Percentiles rank a stretch among this genome's conserved stretches.
Conservation (phyloP, 2,329 filamentous ascomycete genomes). For the Beauveria australis region DNA sequence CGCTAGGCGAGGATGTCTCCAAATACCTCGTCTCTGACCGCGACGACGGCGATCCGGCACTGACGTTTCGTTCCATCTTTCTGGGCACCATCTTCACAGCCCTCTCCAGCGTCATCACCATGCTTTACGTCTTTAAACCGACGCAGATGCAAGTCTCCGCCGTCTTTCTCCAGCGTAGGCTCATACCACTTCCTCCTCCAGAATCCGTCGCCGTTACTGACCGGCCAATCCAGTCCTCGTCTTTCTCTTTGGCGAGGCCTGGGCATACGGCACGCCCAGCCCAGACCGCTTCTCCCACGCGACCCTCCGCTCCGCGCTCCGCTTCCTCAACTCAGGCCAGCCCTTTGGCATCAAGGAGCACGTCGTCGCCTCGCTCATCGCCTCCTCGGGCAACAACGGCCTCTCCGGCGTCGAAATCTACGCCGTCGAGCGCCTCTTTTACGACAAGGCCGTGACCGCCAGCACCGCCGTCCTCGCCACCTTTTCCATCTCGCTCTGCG, state of each 20-base stretch:
- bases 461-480: conserved; percentile 20
- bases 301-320: conserved; percentile 5
- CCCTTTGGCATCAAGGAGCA: conserved; percentile 16
- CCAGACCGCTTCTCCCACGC: conserved; percentile 10
- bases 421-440: conserved; percentile 17
- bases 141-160: conserved; percentile 14
- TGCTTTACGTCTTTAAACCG: conserved; percentile 16
- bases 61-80: conserved; percentile 17
- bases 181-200: not conserved
- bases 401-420: conserved; percentile 17
- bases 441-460: conserved; percentile 15
- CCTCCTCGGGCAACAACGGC: conserved; percentile 16
- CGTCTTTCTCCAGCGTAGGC: conserved; percentile 14
- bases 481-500: conserved; percentile 22
- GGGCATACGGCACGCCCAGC: conserved; percentile 11
- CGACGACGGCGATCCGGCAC: conserved; percentile 16
- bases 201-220: not conserved
- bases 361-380: conserved; percentile 16
- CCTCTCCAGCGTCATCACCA: conserved; percentile 17
- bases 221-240: conserved; percentile 3
- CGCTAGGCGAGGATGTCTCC: conserved; percentile 14
- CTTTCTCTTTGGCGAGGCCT: conserved; percentile 13
- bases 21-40: conserved; percentile 15
- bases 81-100: conserved; percentile 14
- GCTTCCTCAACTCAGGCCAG: conserved; percentile 15